phyloP scores from a whole-genome alignment of 78 protist species.

The Dictyostelium intermedium region DNA sequence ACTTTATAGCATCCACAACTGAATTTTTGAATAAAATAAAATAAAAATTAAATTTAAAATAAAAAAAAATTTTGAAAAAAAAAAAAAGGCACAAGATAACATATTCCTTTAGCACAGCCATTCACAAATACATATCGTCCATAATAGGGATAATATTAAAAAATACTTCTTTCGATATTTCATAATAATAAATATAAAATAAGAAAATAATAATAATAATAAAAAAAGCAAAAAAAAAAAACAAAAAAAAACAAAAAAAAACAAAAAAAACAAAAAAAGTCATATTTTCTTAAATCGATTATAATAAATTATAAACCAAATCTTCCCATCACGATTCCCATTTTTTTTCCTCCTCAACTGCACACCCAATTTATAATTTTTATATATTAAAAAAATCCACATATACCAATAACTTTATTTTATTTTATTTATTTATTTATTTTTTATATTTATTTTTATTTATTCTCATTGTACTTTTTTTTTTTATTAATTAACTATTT shows the following conservation, averaged over 20 bases:
- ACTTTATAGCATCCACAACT: background rate
- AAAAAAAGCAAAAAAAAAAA: background rate
- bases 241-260: background rate
- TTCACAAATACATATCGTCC: background rate
- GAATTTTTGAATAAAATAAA: background rate
- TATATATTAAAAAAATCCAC: background rate
- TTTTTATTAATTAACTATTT: no score
- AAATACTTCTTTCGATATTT: background rate
- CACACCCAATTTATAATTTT: background rate
- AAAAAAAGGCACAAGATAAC: background rate
- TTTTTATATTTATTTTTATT: no score
- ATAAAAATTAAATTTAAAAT: background rate
- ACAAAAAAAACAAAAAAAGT: background rate
- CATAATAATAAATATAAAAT: background rate
- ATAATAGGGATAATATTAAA: background rate
- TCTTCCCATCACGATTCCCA: background rate
- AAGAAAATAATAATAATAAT: background rate
- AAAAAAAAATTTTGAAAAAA: background rate
- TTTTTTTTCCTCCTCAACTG: background rate
- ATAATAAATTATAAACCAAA: background rate
- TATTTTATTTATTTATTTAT: background rate
- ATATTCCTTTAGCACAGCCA: background rate
- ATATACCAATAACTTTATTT: background rate
- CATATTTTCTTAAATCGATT: background rate
- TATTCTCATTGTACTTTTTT: background rate